phyloP scores from a whole-genome alignment of 139 green algal species.

The Chlorella sp. region DNA sequence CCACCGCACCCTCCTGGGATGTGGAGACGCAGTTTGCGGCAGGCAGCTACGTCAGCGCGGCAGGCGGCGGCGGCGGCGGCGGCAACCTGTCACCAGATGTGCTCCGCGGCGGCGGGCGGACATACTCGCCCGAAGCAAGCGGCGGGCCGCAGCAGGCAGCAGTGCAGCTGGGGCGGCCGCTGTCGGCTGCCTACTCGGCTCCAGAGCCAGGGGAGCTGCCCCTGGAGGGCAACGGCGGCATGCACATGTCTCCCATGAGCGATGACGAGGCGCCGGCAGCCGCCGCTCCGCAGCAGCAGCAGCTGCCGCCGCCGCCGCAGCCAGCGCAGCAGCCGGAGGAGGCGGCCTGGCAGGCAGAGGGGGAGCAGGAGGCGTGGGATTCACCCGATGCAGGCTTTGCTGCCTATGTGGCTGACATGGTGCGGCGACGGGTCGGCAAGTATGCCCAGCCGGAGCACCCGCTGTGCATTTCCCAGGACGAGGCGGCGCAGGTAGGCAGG shows the following conservation, averaged over 20 bases:
- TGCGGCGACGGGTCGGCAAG: slow-evolving; percentile 70
- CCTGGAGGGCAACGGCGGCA: background rate
- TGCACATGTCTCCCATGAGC: slow-evolving; percentile 21
- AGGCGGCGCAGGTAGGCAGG: slow-evolving; percentile 40
- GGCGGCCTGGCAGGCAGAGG: background rate
- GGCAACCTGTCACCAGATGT: background rate
- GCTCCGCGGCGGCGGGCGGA: background rate
- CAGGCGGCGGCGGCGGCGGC: background rate
- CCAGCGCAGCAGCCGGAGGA: background rate
- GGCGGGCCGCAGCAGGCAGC: background rate
- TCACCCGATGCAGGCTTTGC: slow-evolving; percentile 66
- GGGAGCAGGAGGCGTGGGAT: slow-evolving; percentile 55
- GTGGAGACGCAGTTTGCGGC: slow-evolving; percentile 28
- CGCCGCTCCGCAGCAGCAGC: background rate
- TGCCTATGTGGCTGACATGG: slow-evolving; percentile 68
- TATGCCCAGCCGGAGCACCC: slow-evolving; percentile 77
- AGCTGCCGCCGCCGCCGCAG: background rate
- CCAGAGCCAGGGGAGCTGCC: background rate
- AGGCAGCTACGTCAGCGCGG: background rate
- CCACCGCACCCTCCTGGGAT: slow-evolving; percentile 5
- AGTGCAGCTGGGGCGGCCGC: background rate
- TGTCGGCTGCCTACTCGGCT: slow-evolving; percentile 6
- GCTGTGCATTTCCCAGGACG: slow-evolving; percentile 50
- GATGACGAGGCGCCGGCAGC: background rate
- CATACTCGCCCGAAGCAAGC: background rate